phyloP scores from a whole-genome alignment of 2,329 filamentous ascomycete species.

The Botrytis fragariae region DNA sequence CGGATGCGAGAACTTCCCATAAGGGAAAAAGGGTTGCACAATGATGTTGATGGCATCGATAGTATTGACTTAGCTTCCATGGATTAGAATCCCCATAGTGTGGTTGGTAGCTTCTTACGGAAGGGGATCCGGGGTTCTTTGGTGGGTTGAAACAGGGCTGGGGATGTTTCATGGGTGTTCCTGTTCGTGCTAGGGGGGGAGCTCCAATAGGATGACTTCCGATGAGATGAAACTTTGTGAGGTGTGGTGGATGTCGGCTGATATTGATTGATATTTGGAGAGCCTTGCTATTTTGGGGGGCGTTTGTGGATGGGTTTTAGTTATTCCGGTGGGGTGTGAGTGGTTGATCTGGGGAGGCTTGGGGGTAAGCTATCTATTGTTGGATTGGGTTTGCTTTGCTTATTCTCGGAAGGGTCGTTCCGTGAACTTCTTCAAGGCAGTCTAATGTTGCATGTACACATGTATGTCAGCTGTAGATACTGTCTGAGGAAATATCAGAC shows the following conservation, averaged over 20 bases:
- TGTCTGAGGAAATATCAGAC: background rate
- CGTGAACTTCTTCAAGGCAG: background rate
- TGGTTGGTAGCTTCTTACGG: background rate
- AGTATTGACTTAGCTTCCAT: background rate
- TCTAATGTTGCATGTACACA: background rate
- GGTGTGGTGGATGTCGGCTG: background rate
- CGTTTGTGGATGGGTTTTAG: background rate
- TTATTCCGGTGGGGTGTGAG: background rate
- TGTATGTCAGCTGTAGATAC: background rate
- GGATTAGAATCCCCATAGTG: background rate
- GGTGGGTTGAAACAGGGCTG: background rate
- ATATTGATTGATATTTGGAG: background rate
- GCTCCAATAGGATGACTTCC: background rate
- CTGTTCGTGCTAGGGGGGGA: background rate
- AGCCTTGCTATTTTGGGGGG: background rate
- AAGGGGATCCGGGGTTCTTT: background rate
- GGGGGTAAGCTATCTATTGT: background rate
- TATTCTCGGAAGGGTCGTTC: background rate
- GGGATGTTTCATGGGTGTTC: background rate
- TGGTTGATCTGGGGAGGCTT: background rate
- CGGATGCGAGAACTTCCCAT: background rate
- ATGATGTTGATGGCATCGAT: background rate
- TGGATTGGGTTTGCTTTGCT: background rate
- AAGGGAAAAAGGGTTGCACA: background rate
- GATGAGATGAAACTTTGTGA: background rate